Percentiles rank a stretch among this genome's conserved stretches.
Evolutionary conservation across 1,284 basidiomycete genomes (phyloP).

Genomic region (Rhodotorula sp.): DNA sequence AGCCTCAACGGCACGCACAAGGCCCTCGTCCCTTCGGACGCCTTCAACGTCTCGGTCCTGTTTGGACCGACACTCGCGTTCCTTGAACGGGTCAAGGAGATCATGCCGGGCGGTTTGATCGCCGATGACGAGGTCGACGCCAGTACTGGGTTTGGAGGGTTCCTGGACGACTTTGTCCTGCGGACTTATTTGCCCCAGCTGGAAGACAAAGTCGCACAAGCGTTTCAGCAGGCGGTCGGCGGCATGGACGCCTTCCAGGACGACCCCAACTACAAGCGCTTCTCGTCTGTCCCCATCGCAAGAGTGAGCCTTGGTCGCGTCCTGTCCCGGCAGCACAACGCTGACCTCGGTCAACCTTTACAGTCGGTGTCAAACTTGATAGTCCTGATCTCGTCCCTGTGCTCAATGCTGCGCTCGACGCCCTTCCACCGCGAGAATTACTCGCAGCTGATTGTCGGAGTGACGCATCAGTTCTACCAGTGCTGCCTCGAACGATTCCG

Average conservation of each 20-base stretch:
- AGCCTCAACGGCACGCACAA: conserved; percentile 73
- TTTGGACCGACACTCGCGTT: conserved; percentile 91
- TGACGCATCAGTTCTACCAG: conserved; percentile 95
- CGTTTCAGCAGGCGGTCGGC: conserved; percentile 82
- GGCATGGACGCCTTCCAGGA: conserved; percentile 79
- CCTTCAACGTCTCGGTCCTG: conserved; percentile 89
- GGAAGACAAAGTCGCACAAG: conserved; percentile 84
- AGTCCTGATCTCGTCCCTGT: conserved; percentile 86
- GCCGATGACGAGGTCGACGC: conserved; percentile 59
- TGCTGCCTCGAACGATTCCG: conserved; percentile 85
- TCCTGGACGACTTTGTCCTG: conserved; percentile 91
- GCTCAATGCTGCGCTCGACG: conserved; percentile 86
- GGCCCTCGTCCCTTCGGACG: conserved; percentile 81
- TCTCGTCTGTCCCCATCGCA: conserved; percentile 69
- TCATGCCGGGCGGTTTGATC: conserved; percentile 67
- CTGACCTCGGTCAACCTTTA: neutral
- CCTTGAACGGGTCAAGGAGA: conserved; percentile 65
- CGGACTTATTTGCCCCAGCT: conserved; percentile 90
- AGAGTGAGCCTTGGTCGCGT: conserved; percentile 58
- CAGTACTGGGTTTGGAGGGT: conserved; percentile 61
- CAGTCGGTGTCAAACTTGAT: conserved; percentile 57
- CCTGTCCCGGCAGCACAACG: neutral
- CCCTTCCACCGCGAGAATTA: conserved; percentile 95
- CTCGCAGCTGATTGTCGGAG: conserved; percentile 86
- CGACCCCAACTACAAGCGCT: conserved; percentile 62